Percentiles rank a stretch among this genome's conserved stretches.
phyloP scores from a whole-genome alignment of 805 yeast species.

The Kodamaea jinghongensis region DNA sequence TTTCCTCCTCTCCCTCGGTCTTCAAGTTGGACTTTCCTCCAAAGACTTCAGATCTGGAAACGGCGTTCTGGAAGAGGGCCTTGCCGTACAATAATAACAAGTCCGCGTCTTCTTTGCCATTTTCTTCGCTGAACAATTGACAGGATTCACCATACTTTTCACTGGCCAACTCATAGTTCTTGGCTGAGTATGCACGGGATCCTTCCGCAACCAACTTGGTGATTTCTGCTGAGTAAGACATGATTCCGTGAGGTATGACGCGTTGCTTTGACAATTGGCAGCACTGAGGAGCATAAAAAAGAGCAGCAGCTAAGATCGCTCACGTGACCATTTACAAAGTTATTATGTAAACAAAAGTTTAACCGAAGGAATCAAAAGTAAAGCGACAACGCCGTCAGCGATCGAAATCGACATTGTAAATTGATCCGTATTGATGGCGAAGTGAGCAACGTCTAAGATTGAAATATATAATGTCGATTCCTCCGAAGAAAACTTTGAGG shows the following conservation, averaged over 20 bases:
- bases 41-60: constrained; percentile 68
- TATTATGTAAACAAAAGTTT: no score
- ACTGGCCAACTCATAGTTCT: constrained; percentile 65
- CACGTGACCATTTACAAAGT: no score
- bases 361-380: no score
- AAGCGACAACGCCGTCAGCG: no score
- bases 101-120: constrained; percentile 68
- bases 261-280: no score
- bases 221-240: constrained; percentile 39
- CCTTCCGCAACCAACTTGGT: constrained; percentile 56
- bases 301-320: no score
- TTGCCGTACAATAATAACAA: constrained; percentile 74
- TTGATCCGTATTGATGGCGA: no score
- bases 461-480: constrained; percentile 4
- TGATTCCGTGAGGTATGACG: no score
- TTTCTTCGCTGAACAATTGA: constrained; percentile 45
- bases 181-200: constrained; percentile 59
- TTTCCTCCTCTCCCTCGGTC: constrained; percentile 19
- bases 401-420: no score
- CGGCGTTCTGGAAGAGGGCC: constrained; percentile 75
- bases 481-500: constrained; percentile 17
- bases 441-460: no score
- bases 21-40: constrained; percentile 47
- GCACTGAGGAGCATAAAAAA: no score
- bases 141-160: constrained; percentile 75